A percentile compares a stretch with the other conserved stretches of the same genome.
These are phyloP conservation scores for Quercus phellos DNA, from an alignment of 331 rosid species.

Conservation along the genomic window DNA sequence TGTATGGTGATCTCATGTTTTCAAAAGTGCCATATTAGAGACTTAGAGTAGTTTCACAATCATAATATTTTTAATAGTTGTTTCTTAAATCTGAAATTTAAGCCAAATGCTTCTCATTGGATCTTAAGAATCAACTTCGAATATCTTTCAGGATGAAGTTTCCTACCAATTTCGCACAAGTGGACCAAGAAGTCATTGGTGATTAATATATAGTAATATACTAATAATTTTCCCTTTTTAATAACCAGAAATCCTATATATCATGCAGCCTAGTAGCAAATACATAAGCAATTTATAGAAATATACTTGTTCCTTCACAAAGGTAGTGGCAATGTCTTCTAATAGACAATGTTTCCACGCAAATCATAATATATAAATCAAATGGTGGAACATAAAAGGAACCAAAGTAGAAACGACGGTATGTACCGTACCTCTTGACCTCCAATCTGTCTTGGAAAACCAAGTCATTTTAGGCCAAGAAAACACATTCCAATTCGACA, in stretches of 20 bases:
- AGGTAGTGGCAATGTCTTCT: neutral
- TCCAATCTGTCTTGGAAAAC: conserved; percentile 1
- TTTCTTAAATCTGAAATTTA: no score
- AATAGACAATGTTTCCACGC: no score
- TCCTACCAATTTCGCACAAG: neutral
- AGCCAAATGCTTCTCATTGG: no score
- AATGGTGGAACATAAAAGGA: neutral
- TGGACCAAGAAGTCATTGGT: neutral
- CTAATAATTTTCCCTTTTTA: no score
- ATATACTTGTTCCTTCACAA: neutral
- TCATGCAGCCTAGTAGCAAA: no score
- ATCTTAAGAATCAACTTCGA: no score
- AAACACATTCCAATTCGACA: conserved; percentile 18
- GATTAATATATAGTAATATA: no score
- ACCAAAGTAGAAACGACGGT: neutral
- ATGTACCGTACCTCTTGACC: neutral
- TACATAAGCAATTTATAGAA: neutral
- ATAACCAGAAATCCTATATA: no score
- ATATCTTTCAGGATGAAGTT: neutral
- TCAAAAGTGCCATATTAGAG: no score
- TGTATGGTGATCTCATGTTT: no score
- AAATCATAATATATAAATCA: neutral
- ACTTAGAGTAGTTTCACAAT: no score
- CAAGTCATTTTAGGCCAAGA: neutral
- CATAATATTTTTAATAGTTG: no score